These are phyloP conservation scores for Microascus cirrosus DNA, from an alignment of 2,329 filamentous ascomycete genomes.

Conservation along the genomic window DNA sequence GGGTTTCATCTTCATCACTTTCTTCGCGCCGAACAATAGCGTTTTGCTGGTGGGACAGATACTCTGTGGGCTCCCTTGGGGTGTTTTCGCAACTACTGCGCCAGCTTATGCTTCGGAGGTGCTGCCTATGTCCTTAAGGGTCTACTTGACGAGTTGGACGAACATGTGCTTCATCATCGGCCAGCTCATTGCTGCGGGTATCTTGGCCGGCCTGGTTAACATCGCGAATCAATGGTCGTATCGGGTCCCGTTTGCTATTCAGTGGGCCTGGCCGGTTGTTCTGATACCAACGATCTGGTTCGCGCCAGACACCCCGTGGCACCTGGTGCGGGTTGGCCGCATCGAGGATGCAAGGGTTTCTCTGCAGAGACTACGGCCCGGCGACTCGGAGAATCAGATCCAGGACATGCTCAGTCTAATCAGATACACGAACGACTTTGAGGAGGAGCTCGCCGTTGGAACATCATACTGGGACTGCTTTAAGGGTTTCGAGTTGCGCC, in stretches of 20 bases:
- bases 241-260: conserved; percentile 59
- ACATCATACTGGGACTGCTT: conserved; percentile 76
- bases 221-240: conserved; percentile 59
- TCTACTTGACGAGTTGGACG: conserved; percentile 63
- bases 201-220: conserved; percentile 56
- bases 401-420: conserved; percentile 87
- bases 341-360: conserved; percentile 55
- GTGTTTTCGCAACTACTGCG: conserved; percentile 46
- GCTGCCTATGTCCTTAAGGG: conserved; percentile 59
- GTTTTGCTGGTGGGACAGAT: conserved; percentile 50
- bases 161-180: conserved; percentile 73
- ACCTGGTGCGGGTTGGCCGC: conserved; percentile 57
- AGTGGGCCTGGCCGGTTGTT: conserved; percentile 69
- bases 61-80: conserved; percentile 51
- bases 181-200: conserved; percentile 62
- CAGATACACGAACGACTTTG: conserved; percentile 75
- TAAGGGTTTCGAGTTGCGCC: conserved; percentile 62
- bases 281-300: conserved; percentile 55
- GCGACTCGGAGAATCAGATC: conserved; percentile 62
- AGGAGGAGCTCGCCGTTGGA: conserved; percentile 63
- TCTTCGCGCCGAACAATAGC: conserved; percentile 49
- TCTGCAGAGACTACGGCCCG: conserved; percentile 48
- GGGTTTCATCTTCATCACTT: conserved; percentile 52
- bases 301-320: conserved; percentile 63
- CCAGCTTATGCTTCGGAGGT: conserved; percentile 62